Evolutionary conservation across 805 yeast species (phyloP).

Genomic region (Komagataella populi): DNA sequence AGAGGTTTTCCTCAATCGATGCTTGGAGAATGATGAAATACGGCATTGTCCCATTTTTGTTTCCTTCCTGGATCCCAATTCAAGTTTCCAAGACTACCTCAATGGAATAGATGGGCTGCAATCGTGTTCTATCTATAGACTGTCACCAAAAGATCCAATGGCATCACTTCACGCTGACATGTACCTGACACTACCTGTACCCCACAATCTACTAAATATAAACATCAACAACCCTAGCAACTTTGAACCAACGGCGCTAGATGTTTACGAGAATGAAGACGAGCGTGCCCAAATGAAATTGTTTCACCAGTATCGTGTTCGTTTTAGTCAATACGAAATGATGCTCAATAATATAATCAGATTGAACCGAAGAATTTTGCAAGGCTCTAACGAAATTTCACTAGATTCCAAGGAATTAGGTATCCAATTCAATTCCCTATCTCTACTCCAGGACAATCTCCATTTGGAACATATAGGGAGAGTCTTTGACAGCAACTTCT

Average conservation of each 20-base stretch:
- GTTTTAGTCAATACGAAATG: conserved; percentile 18
- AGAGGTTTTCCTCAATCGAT: conserved; percentile 65
- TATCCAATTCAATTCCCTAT: conserved; percentile 33
- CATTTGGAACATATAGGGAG: conserved; percentile 72
- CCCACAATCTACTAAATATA: conserved; percentile 12
- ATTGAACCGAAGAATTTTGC: conserved; percentile 32
- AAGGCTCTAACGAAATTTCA: conserved; percentile 29
- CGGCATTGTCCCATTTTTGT: conserved; percentile 49
- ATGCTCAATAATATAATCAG: conserved; percentile 17
- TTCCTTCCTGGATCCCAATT: conserved; percentile 75
- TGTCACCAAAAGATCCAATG: conserved; percentile 47
- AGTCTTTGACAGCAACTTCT: conserved; percentile 61
- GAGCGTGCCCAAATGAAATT: conserved; percentile 15
- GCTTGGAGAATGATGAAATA: conserved; percentile 44
- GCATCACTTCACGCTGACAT: conserved; percentile 36
- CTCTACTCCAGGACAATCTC: conserved; percentile 30
- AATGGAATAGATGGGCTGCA: conserved; percentile 33
- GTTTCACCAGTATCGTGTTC: conserved; percentile 15
- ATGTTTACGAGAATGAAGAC: conserved; percentile 6
- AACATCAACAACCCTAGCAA: conserved; percentile 5
- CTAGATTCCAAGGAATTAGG: conserved; percentile 40
- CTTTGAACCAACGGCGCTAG: conserved; percentile 2
- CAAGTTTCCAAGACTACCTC: conserved; percentile 70
- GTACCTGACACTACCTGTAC: conserved; percentile 51
- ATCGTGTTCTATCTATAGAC: conserved; percentile 40